Percentiles rank a stretch among this genome's conserved stretches.
Conservation (phyloP, 306 rosid genomes). For the Arachis hypogaea region DNA sequence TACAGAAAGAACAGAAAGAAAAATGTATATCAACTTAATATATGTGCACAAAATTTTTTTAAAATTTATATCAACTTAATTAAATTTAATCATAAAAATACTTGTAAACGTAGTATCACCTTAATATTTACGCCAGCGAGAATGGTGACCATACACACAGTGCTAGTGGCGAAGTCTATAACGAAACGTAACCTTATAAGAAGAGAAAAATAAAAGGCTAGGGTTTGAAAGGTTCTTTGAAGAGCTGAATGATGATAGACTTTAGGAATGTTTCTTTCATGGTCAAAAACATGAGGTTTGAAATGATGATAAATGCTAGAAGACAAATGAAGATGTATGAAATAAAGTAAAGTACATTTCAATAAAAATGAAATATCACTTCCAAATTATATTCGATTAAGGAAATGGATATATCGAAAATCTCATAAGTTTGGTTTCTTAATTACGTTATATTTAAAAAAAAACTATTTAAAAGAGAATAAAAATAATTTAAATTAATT, state of each 20-base stretch:
- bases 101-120: no score
- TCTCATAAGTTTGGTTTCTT: background rate
- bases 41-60: no score
- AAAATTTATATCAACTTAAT: no score
- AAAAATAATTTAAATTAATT: no score
- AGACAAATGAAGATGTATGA: background rate
- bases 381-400: background rate
- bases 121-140: background rate
- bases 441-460: no score
- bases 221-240: background rate
- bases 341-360: background rate
- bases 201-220: background rate
- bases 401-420: background rate
- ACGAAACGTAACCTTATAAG: constrained; percentile 17
- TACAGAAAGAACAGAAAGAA: no score
- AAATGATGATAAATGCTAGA: no score
- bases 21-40: no score
- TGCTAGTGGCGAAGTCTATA: background rate
- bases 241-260: constrained; percentile 9
- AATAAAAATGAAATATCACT: background rate
- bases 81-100: no score
- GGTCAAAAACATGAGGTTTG: background rate
- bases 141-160: constrained; percentile 2
- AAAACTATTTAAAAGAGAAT: no score
- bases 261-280: background rate